Conservation (phyloP, 106 monocot species). For the Cymbidium sinense region DNA sequence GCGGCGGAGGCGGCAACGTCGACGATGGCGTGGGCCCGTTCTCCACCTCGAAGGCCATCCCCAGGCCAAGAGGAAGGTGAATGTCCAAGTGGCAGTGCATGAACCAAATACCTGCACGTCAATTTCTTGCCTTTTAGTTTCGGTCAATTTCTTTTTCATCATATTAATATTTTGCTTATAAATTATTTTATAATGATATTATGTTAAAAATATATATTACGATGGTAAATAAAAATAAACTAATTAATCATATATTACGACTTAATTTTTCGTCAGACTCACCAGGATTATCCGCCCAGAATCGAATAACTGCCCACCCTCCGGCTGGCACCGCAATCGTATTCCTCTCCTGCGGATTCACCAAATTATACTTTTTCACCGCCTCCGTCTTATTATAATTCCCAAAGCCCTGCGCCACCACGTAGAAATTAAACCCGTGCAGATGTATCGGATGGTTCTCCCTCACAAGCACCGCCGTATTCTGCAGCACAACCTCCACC, state of each 20-base stretch:
- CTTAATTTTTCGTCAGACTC: too few species aligned
- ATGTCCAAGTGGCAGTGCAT: slow-evolving; percentile 65
- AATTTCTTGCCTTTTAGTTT: too few species aligned
- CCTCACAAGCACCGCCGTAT: slow-evolving; percentile 42
- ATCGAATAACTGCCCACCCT: slow-evolving; percentile 77
- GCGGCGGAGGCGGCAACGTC: slow-evolving; percentile 47
- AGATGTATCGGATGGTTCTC: slow-evolving; percentile 69
- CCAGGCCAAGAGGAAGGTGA: slow-evolving; percentile 42
- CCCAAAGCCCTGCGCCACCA: slow-evolving; percentile 68
- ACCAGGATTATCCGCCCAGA: slow-evolving; percentile 75
- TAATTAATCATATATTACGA: too few species aligned
- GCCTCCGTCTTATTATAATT: slow-evolving; percentile 33
- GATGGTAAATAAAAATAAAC: too few species aligned
- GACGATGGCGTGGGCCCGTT: slow-evolving; percentile 29
- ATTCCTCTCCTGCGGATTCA: slow-evolving; percentile 55
- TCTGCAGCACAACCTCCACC: slow-evolving; percentile 69
- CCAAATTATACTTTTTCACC: slow-evolving; percentile 38
- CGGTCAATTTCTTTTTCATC: too few species aligned
- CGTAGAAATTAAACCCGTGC: slow-evolving; percentile 66
- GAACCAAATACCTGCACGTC: slow-evolving; percentile 42
- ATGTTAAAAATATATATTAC: too few species aligned
- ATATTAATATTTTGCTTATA: too few species aligned
- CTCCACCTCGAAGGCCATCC: slow-evolving; percentile 47
- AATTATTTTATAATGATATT: too few species aligned
- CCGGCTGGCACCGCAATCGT: slow-evolving; percentile 61